Evolutionary conservation across 2,329 filamentous ascomycete genomes (phyloP).

Genomic region (Aschersonia sp.): DNA sequence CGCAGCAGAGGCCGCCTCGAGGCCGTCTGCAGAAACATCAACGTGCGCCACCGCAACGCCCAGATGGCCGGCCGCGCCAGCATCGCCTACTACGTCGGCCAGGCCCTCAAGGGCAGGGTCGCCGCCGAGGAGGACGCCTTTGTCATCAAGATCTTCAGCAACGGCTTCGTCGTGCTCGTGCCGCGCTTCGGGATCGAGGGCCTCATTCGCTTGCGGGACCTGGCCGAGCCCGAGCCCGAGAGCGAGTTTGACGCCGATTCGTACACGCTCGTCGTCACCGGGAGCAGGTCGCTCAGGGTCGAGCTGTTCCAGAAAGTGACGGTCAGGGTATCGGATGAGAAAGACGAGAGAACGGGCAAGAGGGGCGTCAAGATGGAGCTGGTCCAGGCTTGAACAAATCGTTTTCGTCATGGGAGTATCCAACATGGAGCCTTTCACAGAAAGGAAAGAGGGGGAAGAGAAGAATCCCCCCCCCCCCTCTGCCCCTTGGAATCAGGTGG

Average conservation of each 20-base stretch:
- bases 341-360: conserved; percentile 94
- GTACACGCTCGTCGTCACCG: conserved; percentile 54
- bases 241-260: conserved; percentile 75
- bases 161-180: conserved; percentile 93
- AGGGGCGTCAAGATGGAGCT: conserved; percentile 70
- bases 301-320: conserved; percentile 87
- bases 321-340: conserved; percentile 80
- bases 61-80: conserved; percentile 88
- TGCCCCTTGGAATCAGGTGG: too few species aligned
- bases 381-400: conserved; percentile 6
- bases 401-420: too few species aligned
- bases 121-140: conserved; percentile 74
- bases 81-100: conserved; percentile 95
- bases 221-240: conserved; percentile 64
- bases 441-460: too few species aligned
- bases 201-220: conserved; percentile 71
- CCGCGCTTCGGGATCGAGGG: conserved; percentile 92
- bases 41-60: conserved; percentile 89
- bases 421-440: too few species aligned
- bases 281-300: conserved; percentile 42
- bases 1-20: conserved; percentile 76
- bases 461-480: too few species aligned
- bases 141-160: conserved; percentile 93
- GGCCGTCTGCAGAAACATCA: conserved; percentile 95
- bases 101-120: conserved; percentile 68